phyloP scores from a whole-genome alignment of 2,329 filamentous ascomycete genomes.

The Fusarium metavorans region DNA sequence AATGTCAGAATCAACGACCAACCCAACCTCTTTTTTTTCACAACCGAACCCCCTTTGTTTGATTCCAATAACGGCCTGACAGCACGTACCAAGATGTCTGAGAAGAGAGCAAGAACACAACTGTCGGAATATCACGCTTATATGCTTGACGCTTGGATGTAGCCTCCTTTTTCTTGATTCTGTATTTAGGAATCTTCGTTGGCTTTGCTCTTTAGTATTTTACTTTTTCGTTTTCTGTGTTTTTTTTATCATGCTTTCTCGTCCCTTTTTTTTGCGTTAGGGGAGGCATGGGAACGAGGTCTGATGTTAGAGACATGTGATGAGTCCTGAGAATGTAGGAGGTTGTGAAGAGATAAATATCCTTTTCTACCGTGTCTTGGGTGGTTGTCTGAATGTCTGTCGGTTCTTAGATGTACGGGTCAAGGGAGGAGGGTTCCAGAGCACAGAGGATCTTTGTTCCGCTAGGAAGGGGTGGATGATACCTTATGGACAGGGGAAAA shows the following conservation, averaged over 20 bases:
- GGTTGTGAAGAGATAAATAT: background rate
- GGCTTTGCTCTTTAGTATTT: conserved; percentile 12
- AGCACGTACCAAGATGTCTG: conserved; percentile 24
- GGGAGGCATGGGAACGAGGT: background rate
- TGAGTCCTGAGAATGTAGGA: background rate
- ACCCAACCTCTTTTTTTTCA: conserved; percentile 30
- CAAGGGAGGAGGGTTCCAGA: background rate
- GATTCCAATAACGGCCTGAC: conserved; percentile 29
- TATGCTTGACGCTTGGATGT: conserved; percentile 22
- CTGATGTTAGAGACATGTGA: background rate
- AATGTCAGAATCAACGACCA: conserved; percentile 30
- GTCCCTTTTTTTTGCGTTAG: background rate
- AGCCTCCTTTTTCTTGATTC: conserved; percentile 1
- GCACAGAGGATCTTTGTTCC: background rate
- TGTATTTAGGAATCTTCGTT: conserved; percentile 6
- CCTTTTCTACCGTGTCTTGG: background rate
- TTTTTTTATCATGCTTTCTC: conserved; percentile 11
- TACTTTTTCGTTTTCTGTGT: conserved; percentile 15
- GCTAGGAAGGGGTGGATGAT: conserved; percentile 20
- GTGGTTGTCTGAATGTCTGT: conserved; percentile 13
- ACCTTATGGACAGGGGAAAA: conserved; percentile 15
- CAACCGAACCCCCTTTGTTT: conserved; percentile 32
- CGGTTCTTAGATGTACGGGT: conserved; percentile 6
- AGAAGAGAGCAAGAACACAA: conserved; percentile 6
- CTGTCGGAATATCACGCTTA: conserved; percentile 46